Evolutionary conservation across 129 eudicot species (phyloP).

Genomic region (Arctium lappa): DNA sequence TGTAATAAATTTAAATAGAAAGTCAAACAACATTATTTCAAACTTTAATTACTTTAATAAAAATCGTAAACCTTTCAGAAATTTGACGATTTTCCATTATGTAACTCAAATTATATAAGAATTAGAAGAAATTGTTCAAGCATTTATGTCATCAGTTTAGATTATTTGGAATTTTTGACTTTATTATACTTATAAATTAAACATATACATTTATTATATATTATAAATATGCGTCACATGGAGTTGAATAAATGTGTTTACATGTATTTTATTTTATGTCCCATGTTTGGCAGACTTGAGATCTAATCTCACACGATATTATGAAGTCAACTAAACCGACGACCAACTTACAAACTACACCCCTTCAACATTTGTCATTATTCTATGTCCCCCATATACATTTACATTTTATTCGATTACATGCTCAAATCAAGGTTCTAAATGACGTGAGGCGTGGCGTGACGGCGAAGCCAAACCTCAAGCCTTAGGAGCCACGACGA

Average conservation of each 20-base stretch:
- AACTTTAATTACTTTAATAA: too few species aligned
- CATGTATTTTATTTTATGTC: not conserved
- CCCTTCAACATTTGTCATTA: not conserved
- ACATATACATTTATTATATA: not conserved
- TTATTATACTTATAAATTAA: not conserved
- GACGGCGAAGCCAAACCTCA: too few species aligned
- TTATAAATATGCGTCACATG: not conserved
- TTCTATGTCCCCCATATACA: not conserved
- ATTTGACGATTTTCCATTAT: too few species aligned
- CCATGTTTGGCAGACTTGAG: conserved; percentile 10
- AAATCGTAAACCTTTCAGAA: too few species aligned
- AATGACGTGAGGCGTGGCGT: too few species aligned
- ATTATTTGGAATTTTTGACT: not conserved
- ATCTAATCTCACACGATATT: conserved; percentile 18
- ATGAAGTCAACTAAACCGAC: conserved; percentile 21
- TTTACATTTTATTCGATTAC: not conserved
- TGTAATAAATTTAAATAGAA: too few species aligned
- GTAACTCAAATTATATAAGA: too few species aligned
- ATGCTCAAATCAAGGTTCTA: too few species aligned
- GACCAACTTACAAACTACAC: conserved; percentile 5
- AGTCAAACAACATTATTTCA: too few species aligned
- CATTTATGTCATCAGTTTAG: not conserved
- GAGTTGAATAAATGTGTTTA: conserved; percentile 26
- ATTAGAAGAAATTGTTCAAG: not conserved
- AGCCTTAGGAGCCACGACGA: too few species aligned